A percentile compares a stretch with the other conserved stretches of the same genome.
These are phyloP conservation scores for Lepidium africanum DNA, from an alignment of 345 rosid species.

Conservation along the genomic window DNA sequence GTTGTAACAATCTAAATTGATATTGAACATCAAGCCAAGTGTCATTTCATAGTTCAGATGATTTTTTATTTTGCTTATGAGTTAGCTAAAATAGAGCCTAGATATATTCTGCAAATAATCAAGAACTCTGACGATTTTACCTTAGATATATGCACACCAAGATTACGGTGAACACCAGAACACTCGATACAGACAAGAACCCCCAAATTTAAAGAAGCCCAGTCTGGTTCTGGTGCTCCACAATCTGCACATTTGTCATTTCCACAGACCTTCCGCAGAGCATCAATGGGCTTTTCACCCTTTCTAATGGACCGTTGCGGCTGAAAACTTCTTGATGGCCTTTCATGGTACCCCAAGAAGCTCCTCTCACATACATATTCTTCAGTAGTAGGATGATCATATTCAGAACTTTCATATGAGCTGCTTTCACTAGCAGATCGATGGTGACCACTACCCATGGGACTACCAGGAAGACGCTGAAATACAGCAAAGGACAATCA, in stretches of 20 bases:
- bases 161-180: constrained; percentile 99
- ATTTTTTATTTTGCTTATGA: background rate
- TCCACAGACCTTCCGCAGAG: constrained; percentile 68
- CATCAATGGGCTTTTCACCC: constrained; percentile 86
- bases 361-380: constrained; percentile 71
- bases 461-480: constrained; percentile 73
- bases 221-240: constrained; percentile 96
- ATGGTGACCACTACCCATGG: constrained; percentile 87
- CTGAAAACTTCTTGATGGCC: constrained; percentile 54
- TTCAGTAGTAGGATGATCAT: constrained; percentile 72
- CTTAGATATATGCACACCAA: constrained; percentile 97
- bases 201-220: constrained; percentile 98
- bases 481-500: constrained; percentile 25
- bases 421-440: constrained; percentile 97
- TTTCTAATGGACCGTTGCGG: constrained; percentile 59
- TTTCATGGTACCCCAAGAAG: constrained; percentile 54
- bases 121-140: constrained; percentile 26
- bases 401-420: constrained; percentile 91
- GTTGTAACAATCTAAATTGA: background rate
- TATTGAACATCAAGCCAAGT: constrained; percentile 1
- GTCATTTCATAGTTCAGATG: background rate
- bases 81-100: background rate
- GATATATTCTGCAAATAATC: background rate
- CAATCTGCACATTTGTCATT: constrained; percentile 99
- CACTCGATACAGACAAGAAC: constrained; percentile 98